Evolutionary conservation across 345 rosid species (phyloP).

Genomic region (Rhodomyrtus tomentosa): DNA sequence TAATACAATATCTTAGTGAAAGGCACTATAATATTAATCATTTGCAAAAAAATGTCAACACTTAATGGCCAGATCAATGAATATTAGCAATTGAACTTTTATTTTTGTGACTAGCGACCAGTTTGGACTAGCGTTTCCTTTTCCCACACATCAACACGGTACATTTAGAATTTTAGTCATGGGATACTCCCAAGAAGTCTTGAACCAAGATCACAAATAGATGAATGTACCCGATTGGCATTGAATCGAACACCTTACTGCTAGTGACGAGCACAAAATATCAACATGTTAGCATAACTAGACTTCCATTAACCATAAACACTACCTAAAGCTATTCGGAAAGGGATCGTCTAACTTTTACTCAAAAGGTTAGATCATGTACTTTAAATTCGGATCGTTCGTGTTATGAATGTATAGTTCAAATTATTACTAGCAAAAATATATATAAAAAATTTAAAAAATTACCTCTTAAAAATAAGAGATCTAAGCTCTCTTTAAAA

Average conservation of each 20-base stretch:
- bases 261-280: background rate
- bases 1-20: accelerated
- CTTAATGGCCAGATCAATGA: background rate
- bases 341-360: too few relatives aligned
- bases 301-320: background rate
- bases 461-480: too few relatives aligned
- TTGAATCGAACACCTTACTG: background rate
- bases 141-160: accelerated
- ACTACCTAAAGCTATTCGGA: too few relatives aligned
- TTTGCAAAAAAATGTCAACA: background rate
- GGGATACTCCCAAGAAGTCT: background rate
- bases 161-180: background rate
- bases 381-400: too few relatives aligned
- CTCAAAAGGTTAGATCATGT: too few relatives aligned
- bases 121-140: background rate
- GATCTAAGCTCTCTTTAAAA: too few relatives aligned
- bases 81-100: background rate
- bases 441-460: too few relatives aligned
- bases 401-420: too few relatives aligned
- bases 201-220: background rate
- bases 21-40: background rate
- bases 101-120: background rate
- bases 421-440: too few relatives aligned
- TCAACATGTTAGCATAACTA: background rate
- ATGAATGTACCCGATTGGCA: background rate